Conservation (phyloP, 169 alveolate genomes). For the Plasmodium berghei region DNA sequence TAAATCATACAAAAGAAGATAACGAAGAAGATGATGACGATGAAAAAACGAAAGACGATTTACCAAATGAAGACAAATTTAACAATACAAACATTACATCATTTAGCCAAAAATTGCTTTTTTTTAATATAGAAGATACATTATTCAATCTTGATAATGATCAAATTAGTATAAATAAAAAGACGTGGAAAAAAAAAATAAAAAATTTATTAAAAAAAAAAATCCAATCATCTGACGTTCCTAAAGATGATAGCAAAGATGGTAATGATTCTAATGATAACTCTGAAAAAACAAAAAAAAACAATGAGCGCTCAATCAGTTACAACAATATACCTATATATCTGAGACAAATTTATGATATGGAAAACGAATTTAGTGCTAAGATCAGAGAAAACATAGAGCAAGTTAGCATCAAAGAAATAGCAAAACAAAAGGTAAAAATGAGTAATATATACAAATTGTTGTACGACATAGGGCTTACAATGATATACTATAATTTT, state of each 20-base stretch:
- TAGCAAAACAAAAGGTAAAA: slow-evolving; percentile 24
- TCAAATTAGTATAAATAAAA: slow-evolving; percentile 33
- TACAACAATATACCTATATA: slow-evolving; percentile 22
- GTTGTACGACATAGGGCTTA: slow-evolving; percentile 49
- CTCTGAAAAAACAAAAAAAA: neutral
- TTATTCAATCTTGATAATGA: slow-evolving; percentile 34
- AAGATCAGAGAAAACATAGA: neutral
- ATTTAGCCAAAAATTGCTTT: slow-evolving; percentile 20
- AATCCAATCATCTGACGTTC: neutral
- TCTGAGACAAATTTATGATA: slow-evolving; percentile 26
- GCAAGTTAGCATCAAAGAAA: slow-evolving; percentile 12
- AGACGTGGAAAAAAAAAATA: slow-evolving; percentile 62
- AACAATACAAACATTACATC: neutral
- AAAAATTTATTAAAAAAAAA: slow-evolving; percentile 29
- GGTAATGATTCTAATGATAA: slow-evolving; percentile 10
- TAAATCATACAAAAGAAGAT: neutral
- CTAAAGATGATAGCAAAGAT: neutral
- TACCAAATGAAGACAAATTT: neutral
- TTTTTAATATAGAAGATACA: slow-evolving; percentile 13
- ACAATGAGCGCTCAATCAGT: neutral
- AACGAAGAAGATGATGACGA: slow-evolving; percentile 1
- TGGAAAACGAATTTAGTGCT: neutral
- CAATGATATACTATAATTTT: slow-evolving; percentile 20
- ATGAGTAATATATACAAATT: slow-evolving; percentile 30
- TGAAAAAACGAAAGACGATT: neutral